Conservation (phyloP, 345 rosid genomes). For the Hibiscus tridactylites region DNA sequence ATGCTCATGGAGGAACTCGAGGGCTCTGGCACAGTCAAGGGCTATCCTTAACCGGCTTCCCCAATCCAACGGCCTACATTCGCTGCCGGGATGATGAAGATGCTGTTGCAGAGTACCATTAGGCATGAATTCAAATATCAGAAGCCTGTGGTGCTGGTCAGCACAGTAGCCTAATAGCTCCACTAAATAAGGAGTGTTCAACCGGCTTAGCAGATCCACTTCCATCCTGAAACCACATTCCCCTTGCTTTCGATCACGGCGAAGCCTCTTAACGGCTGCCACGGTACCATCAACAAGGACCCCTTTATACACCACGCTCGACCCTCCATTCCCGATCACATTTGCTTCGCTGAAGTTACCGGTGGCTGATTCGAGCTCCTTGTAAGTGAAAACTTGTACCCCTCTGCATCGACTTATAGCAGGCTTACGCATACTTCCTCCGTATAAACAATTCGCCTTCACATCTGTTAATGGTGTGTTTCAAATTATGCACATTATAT, state of each 20-base stretch:
- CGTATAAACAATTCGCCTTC: conserved; percentile 46
- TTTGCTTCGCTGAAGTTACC: conserved; percentile 51
- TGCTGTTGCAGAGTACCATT: conserved; percentile 57
- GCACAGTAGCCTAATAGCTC: conserved; percentile 92
- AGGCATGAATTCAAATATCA: conserved; percentile 68
- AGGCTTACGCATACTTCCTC: conserved; percentile 23
- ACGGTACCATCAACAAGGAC: conserved; percentile 61
- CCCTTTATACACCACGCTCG: conserved; percentile 69
- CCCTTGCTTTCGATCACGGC: conserved; percentile 52
- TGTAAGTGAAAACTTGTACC: conserved; percentile 80
- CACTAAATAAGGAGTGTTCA: conserved; percentile 73
- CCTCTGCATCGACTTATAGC: conserved; percentile 22
- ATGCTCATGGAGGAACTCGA: conserved; percentile 80
- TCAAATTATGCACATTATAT: neutral
- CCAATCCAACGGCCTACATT: conserved; percentile 49
- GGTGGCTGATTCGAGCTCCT: conserved; percentile 66
- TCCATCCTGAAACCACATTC: conserved; percentile 82
- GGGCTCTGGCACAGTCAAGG: conserved; percentile 75
- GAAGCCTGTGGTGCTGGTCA: conserved; percentile 73
- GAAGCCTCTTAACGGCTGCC: conserved; percentile 68
- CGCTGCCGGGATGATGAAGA: conserved; percentile 38
- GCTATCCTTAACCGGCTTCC: conserved; percentile 67
- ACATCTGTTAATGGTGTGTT: neutral
- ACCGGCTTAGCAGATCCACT: conserved; percentile 82
- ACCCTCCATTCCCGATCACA: conserved; percentile 52